Base-by-base conservation (phyloP, 345 rosid genomes). In the Pseudoturritis turrita region DNA sequence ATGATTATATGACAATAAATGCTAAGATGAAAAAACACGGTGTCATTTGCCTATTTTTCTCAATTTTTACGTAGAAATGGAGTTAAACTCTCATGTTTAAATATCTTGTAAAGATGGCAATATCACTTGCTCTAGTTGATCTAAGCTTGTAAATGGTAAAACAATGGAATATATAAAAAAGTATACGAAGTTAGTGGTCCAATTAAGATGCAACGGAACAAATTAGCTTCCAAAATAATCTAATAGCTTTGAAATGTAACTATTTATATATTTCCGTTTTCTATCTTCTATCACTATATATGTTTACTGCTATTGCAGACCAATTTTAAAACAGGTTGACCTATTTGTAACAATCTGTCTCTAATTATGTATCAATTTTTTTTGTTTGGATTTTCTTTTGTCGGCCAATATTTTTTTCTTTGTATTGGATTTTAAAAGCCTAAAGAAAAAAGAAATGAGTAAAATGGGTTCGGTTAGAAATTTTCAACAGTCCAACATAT, bases 401-500 rank as follows among this genome's bases (percentile, higher is more conserved):
- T 67, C 40, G 26, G 41, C 1, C 14, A 37, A 7, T 13, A 21
- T 39, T 37, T n/a, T n/a, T n/a, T n/a, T n/a, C n/a, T 36, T 39
- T 25, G 31, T 12, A 7, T 5, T 45, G 58, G 49, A 49, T 25
- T 60, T 26, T 6, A 25, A 46, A 39, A 40, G 25, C 10, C 1
- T 3, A 2, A 0, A 6, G 8, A 17, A 51, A 12, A 37, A 7
- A 21, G 35, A 29, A 15, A 41, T n/a, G 62, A 72, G 46, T 51
- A 35, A 45, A 33, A 28, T 7, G 26, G 28, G 39, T 22, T 54
- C 3, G 23, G 71, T 63, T 15, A 67, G 12, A 66, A 37, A 25
- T 3, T n/a, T 57, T 66, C 68, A 67, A 40, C 3, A n/a, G 68
- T 57, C 55, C 14, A 66, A 58, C 36, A 22, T 41, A 68, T 74